A percentile compares a stretch with the other conserved stretches of the same genome.
Conservation (phyloP, 495 filamentous ascomycete genomes). For the Pyronema omphalodes region DNA sequence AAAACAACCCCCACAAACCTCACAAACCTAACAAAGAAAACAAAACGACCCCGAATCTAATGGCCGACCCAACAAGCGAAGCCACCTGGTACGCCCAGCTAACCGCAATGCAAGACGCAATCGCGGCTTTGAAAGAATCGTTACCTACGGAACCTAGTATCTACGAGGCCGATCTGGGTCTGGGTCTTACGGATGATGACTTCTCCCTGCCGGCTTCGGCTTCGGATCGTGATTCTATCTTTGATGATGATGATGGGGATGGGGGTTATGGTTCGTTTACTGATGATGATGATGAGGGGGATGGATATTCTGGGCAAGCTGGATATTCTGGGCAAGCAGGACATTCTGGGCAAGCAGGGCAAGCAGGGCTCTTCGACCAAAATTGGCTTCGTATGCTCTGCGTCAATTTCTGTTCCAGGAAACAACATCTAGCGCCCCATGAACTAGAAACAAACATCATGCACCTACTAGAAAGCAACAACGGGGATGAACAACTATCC, state of each 20-base stretch:
- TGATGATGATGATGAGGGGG: conserved; percentile 41
- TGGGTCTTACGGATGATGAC: conserved; percentile 23
- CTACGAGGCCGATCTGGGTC: conserved; percentile 35
- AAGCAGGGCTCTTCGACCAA: conserved; percentile 46
- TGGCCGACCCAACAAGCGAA: conserved; percentile 24
- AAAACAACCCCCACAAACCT: not conserved
- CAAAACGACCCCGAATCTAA: not conserved
- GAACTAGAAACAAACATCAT: conserved; percentile 14
- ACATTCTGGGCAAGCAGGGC: conserved; percentile 16
- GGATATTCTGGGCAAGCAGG: no score
- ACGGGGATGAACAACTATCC: conserved; percentile 67
- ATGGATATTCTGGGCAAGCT: no score
- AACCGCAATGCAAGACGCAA: conserved; percentile 50
- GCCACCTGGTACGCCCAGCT: conserved; percentile 56
- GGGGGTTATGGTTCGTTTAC: conserved; percentile 28
- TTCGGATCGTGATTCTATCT: conserved; percentile 15
- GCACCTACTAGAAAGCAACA: conserved; percentile 46
- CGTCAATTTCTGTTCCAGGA: conserved; percentile 24
- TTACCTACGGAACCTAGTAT: conserved; percentile 31
- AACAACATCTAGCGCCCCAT: not conserved
- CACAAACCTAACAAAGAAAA: not conserved
- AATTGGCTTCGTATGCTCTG: conserved; percentile 40
- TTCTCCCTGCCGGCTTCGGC: not conserved
- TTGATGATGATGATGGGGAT: conserved; percentile 6
- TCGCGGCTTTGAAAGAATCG: conserved; percentile 40